Evolutionary conservation across 108 stramenopile genomes (phyloP).

Genomic region (Cyclostephanos invisitatus): DNA sequence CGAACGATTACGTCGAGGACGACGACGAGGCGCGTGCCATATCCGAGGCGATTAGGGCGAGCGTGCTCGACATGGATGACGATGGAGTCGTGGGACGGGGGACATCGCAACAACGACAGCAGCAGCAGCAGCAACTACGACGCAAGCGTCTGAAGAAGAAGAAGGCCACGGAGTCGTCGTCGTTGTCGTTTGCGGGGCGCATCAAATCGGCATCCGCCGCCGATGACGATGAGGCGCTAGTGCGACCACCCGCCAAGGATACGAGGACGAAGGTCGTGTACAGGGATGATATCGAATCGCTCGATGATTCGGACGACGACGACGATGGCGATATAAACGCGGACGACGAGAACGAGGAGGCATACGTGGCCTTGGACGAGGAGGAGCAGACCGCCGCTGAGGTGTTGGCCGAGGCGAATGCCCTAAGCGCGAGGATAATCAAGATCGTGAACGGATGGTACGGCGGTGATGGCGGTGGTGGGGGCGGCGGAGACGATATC

Average conservation of each 20-base stretch:
- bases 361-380: constrained; percentile 30
- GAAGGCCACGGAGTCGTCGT: constrained; percentile 2
- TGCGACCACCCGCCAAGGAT: constrained; percentile 11
- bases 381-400: constrained; percentile 66
- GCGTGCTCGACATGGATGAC: constrained; percentile 28
- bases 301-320: constrained; percentile 28
- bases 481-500: constrained; percentile 4
- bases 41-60: constrained; percentile 39
- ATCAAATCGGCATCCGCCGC: constrained; percentile 3
- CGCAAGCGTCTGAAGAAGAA: constrained; percentile 41
- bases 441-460: constrained; percentile 64
- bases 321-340: constrained; percentile 50
- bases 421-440: constrained; percentile 68
- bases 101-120: not conserved
- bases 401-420: constrained; percentile 67
- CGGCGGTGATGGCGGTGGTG: not conserved
- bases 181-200: constrained; percentile 6
- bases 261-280: constrained; percentile 8
- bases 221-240: constrained; percentile 5
- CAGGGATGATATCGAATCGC: constrained; percentile 23
- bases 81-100: not conserved
- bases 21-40: constrained; percentile 51
- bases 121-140: too few relatives aligned
- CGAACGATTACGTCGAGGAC: constrained; percentile 35
- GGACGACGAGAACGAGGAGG: constrained; percentile 54